Evolutionary conservation across 805 yeast species (phyloP).

Genomic region (baker's yeast (Saccharomyces cerevisiae)): DNA sequence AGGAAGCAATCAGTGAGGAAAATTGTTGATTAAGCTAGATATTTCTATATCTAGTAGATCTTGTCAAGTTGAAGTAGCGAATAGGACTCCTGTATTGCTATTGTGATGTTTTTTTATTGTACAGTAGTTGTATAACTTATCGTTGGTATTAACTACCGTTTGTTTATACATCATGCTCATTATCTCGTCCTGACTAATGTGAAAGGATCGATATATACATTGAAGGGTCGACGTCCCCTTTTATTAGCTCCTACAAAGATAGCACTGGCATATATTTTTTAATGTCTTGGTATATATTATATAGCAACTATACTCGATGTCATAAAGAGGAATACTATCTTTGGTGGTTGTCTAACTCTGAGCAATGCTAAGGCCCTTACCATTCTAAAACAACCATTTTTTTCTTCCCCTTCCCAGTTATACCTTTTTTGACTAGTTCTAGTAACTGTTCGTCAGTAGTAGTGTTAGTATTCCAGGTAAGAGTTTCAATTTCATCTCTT

Average conservation of each 20-base stretch:
- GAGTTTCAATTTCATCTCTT: conserved; percentile 33
- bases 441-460: conserved; percentile 36
- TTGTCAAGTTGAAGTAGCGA: not conserved
- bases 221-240: not conserved
- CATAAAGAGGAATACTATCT: not conserved
- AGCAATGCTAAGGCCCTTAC: conserved; percentile 4
- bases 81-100: too few relatives aligned
- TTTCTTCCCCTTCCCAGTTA: conserved; percentile 31
- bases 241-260: not conserved
- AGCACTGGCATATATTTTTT: not conserved
- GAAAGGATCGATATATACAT: too few relatives aligned
- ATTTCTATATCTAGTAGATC: not conserved
- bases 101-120: too few relatives aligned
- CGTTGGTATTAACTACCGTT: too few relatives aligned
- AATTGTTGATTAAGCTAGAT: too few relatives aligned
- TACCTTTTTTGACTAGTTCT: conserved; percentile 36
- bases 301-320: not conserved
- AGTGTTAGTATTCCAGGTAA: conserved; percentile 27
- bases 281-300: not conserved
- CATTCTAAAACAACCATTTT: conserved; percentile 26
- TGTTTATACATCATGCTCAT: too few relatives aligned
- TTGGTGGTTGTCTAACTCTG: not conserved
- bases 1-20: too few relatives aligned
- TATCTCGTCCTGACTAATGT: too few relatives aligned
- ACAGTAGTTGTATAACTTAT: too few relatives aligned